A percentile compares a stretch with the other conserved stretches of the same genome.
Conservation (phyloP, 768 basidiomycete genomes). For the Coprinopsis strossmayeri region DNA sequence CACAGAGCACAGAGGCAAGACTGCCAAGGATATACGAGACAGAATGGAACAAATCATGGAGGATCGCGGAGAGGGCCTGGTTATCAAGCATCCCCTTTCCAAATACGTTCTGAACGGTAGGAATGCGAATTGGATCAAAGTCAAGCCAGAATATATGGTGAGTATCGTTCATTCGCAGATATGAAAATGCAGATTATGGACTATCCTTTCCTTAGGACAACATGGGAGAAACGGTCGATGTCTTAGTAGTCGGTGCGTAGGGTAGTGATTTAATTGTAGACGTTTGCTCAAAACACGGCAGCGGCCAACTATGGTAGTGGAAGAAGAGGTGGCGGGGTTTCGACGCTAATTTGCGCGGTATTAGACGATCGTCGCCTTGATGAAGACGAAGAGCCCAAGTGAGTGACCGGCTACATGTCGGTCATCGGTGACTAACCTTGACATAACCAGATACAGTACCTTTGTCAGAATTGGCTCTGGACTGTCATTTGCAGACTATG, state of each 20-base stretch:
- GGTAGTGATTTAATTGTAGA: neutral
- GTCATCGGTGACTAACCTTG: neutral
- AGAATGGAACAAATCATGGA: slow-evolving; percentile 83
- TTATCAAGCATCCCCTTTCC: slow-evolving; percentile 80
- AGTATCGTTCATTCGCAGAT: slow-evolving; percentile 9
- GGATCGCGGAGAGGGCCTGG: slow-evolving; percentile 84
- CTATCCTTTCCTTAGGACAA: slow-evolving; percentile 54
- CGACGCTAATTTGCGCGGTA: slow-evolving; percentile 85
- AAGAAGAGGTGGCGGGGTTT: slow-evolving; percentile 81
- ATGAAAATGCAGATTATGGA: neutral
- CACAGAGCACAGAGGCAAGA: slow-evolving; percentile 64
- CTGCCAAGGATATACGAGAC: slow-evolving; percentile 72
- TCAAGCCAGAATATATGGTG: slow-evolving; percentile 87
- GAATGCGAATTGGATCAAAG: slow-evolving; percentile 92
- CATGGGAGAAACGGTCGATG: slow-evolving; percentile 89
- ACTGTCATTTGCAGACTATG: slow-evolving; percentile 78
- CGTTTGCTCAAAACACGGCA: slow-evolving; percentile 21
- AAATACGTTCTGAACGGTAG: slow-evolving; percentile 84
- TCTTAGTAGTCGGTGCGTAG: slow-evolving; percentile 73
- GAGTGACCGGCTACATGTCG: slow-evolving; percentile 12
- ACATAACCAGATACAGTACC: slow-evolving; percentile 67
- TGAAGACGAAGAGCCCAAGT: slow-evolving; percentile 61
- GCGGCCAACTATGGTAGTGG: slow-evolving; percentile 88
- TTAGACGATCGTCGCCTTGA: slow-evolving; percentile 60
- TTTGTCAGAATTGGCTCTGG: slow-evolving; percentile 93